Evolutionary conservation across 495 filamentous ascomycete species (phyloP).

Genomic region (Cladorrhinum samala): DNA sequence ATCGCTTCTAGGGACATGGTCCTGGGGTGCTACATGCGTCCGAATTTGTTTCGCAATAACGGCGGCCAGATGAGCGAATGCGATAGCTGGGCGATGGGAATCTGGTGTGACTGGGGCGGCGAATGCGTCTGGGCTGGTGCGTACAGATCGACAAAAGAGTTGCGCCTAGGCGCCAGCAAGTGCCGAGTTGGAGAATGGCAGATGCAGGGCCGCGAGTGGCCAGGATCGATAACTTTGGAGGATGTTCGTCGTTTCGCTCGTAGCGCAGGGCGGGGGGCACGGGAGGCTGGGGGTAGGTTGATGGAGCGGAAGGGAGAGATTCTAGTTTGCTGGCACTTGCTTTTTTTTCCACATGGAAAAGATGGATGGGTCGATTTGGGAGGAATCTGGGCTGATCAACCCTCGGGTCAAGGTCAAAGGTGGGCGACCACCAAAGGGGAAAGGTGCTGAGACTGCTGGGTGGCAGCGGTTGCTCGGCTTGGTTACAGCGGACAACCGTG

Average conservation of each 20-base stretch:
- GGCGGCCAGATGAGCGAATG: constrained; percentile 11
- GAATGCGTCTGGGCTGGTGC: too few relatives aligned
- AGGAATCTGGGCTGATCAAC: constrained; percentile 31
- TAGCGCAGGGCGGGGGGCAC: constrained; percentile 14
- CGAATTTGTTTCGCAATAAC: constrained; percentile 14
- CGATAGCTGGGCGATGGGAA: constrained; percentile 1
- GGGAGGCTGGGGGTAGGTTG: not conserved
- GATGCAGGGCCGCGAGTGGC: constrained; percentile 14
- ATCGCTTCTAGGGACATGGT: constrained; percentile 36
- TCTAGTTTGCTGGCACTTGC: constrained; percentile 15
- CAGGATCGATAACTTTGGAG: constrained; percentile 15
- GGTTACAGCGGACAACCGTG: constrained; percentile 3
- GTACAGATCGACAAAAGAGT: constrained; percentile 2
- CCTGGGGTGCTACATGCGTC: constrained; percentile 33
- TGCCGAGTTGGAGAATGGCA: constrained; percentile 15
- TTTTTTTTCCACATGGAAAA: too few relatives aligned
- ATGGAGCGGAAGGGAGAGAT: constrained; percentile 12
- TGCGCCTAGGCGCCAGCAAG: constrained; percentile 14
- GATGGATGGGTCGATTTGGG: constrained; percentile 29
- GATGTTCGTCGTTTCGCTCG: constrained; percentile 16
- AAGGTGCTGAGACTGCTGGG: constrained; percentile 9
- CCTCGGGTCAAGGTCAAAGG: constrained; percentile 16
- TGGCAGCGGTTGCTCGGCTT: constrained; percentile 1
- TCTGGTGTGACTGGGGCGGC: too few relatives aligned
- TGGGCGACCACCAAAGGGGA: constrained; percentile 16